Evolutionary conservation across 2,329 filamentous ascomycete genomes (phyloP).

Genomic region (Colletotrichum neosansevieriae): DNA sequence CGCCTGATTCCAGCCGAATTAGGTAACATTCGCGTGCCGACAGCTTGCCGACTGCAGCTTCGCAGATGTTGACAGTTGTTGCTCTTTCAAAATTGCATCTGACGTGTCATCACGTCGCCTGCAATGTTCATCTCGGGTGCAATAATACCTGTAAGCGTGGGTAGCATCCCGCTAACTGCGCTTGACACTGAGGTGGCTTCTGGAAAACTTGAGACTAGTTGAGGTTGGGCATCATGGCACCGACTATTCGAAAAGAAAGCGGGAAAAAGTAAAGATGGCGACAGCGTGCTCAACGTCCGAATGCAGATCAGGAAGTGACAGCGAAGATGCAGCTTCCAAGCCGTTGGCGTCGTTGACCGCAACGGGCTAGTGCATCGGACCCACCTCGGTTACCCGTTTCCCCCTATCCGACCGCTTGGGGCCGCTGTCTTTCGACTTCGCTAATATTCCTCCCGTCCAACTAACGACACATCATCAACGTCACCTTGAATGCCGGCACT

Average conservation of each 20-base stretch:
- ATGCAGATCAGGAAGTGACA: neutral
- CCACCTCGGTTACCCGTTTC: conserved; percentile 6
- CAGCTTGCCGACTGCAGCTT: neutral
- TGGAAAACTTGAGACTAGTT: neutral
- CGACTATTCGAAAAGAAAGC: no score
- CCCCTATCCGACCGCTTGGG: neutral
- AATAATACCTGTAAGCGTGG: conserved; percentile 3
- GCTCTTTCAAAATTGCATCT: conserved; percentile 4
- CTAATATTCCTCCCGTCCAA: neutral
- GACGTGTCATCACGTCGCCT: conserved; percentile 1
- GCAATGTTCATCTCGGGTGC: conserved; percentile 6
- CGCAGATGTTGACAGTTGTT: neutral
- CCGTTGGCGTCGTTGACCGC: neutral
- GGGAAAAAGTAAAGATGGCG: no score
- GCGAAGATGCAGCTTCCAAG: neutral
- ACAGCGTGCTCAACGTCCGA: neutral
- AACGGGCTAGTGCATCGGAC: conserved; percentile 2
- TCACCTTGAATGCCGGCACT: neutral
- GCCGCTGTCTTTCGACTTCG: neutral
- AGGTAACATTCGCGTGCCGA: neutral
- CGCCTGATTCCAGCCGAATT: neutral
- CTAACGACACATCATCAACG: neutral
- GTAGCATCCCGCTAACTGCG: neutral
- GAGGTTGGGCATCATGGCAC: no score
- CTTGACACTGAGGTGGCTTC: conserved; percentile 1